These are phyloP conservation scores for Fraxinus albicans DNA, from an alignment of 305 asterid genomes.

Conservation along the genomic window DNA sequence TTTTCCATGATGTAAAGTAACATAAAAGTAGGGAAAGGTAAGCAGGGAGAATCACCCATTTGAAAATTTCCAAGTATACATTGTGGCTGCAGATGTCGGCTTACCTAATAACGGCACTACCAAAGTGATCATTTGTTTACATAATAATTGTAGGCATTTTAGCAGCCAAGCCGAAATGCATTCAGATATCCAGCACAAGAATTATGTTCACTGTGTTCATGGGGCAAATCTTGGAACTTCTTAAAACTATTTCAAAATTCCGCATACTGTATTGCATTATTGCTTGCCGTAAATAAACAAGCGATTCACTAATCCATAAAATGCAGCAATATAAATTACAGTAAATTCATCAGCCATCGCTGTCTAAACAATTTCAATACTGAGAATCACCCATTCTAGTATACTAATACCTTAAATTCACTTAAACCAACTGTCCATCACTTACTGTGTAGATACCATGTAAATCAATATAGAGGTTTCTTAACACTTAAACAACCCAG, in stretches of 20 bases:
- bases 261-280: neutral
- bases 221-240: neutral
- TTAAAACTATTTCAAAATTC: constrained; percentile 14
- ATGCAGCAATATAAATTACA: neutral
- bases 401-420: neutral
- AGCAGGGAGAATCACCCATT: too few relatives aligned
- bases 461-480: neutral
- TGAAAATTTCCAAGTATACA: neutral
- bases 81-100: neutral
- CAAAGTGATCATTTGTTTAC: neutral
- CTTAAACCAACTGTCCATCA: neutral
- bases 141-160: neutral
- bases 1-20: neutral
- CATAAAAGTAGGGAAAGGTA: neutral
- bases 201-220: neutral
- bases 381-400: neutral
- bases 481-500: constrained; percentile 5
- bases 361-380: neutral
- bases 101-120: neutral
- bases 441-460: neutral
- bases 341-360: constrained; percentile 4
- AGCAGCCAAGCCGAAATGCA: neutral
- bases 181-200: neutral
- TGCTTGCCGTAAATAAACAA: neutral
- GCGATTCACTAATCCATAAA: neutral